Evolutionary conservation across 805 yeast species (phyloP).

Genomic region (Torulaspora franciscae): DNA sequence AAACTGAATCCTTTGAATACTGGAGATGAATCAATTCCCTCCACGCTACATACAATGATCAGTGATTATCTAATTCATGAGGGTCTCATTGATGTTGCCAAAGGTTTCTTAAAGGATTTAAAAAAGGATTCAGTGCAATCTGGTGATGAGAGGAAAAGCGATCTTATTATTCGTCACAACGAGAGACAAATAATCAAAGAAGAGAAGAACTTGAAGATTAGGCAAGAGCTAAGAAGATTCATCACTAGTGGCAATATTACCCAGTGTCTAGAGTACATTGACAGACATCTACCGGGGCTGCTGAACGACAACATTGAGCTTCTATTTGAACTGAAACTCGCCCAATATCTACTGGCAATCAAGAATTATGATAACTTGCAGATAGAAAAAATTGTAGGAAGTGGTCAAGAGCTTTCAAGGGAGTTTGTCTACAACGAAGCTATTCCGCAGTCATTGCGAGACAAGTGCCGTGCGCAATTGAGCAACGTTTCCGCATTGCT

Average conservation of each 20-base stretch:
- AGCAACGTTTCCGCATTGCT: slow-evolving; percentile 47
- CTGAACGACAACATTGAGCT: slow-evolving; percentile 23
- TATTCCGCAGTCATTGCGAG: slow-evolving; percentile 23
- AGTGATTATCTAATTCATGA: slow-evolving; percentile 50
- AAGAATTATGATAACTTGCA: slow-evolving; percentile 11
- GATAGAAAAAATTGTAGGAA: slow-evolving; percentile 17
- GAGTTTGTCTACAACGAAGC: slow-evolving; percentile 21
- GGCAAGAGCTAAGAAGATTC: slow-evolving; percentile 44
- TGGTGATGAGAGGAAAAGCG: slow-evolving; percentile 16
- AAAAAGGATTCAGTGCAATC: slow-evolving; percentile 26
- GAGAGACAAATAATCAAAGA: slow-evolving; percentile 33
- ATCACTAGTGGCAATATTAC: slow-evolving; percentile 45
- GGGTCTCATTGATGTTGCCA: slow-evolving; percentile 52
- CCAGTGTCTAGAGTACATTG: slow-evolving; percentile 39
- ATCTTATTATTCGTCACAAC: slow-evolving; percentile 27
- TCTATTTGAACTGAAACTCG: slow-evolving; percentile 30
- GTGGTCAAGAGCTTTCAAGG: slow-evolving; percentile 27
- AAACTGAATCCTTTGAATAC: slow-evolving; percentile 23
- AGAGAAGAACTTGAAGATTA: slow-evolving; percentile 37
- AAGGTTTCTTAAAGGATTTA: slow-evolving; percentile 47
- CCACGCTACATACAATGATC: slow-evolving; percentile 29
- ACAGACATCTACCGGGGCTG: slow-evolving; percentile 27
- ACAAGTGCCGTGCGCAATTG: slow-evolving; percentile 37
- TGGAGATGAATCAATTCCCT: slow-evolving; percentile 29
- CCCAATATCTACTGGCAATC: slow-evolving; percentile 24